Evolutionary conservation across 371 early-diverging fungal genomes (phyloP).

Genomic region (Smittium culicis): DNA sequence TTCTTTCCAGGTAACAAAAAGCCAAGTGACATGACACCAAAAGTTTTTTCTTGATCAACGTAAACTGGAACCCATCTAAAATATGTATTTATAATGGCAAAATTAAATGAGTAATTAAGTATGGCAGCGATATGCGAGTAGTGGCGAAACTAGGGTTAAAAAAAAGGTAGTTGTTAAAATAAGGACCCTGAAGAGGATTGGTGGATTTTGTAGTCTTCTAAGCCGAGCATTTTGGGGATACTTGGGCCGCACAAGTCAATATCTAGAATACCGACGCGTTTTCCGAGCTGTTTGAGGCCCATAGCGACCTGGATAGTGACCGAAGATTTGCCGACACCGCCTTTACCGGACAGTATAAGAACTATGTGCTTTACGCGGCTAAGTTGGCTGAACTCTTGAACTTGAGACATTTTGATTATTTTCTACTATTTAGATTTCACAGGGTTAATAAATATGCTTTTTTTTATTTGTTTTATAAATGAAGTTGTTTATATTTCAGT

Average conservation of each 20-base stretch:
- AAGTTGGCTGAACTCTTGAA: constrained; percentile 13
- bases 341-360: constrained; percentile 96
- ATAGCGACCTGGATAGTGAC: constrained; percentile 71
- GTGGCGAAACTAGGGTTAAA: constrained; percentile 44
- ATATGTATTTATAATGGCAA: constrained; percentile 25
- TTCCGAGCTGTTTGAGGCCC: constrained; percentile 42
- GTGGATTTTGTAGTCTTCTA: constrained; percentile 39
- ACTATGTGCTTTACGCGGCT: constrained; percentile 35
- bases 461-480: no score
- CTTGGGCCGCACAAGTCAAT: constrained; percentile 99
- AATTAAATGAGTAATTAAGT: no score
- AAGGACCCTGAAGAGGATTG: constrained; percentile 25
- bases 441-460: no score
- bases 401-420: background rate
- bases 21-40: constrained; percentile 88
- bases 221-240: constrained; percentile 80
- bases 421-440: no score
- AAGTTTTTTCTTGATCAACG: constrained; percentile 72
- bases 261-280: constrained; percentile 84
- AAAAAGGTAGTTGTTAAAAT: constrained; percentile 62
- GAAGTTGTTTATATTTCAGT: no score
- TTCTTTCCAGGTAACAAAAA: constrained; percentile 73
- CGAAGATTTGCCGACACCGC: constrained; percentile 96
- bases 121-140: background rate
- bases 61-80: constrained; percentile 77